Conservation (phyloP, 805 yeast genomes). For the Nakazawaea ambrosiae region DNA sequence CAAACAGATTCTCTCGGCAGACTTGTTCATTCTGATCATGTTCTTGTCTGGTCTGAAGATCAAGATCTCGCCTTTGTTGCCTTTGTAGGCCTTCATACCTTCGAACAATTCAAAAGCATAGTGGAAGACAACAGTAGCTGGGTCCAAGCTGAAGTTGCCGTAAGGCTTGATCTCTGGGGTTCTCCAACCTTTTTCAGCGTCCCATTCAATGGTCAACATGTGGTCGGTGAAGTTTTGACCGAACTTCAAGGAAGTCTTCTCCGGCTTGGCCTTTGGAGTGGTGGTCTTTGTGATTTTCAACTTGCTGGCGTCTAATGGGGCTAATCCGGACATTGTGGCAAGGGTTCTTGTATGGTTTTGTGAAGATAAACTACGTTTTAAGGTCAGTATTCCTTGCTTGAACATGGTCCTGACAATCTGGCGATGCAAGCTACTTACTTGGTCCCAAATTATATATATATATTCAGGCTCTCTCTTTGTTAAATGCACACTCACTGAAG, state of each 20-base stretch:
- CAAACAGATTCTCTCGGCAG: conserved; percentile 83
- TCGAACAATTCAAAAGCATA: conserved; percentile 93
- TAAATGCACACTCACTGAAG: too few species aligned
- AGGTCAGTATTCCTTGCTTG: neutral
- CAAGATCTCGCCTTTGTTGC: conserved; percentile 56
- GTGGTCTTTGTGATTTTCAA: conserved; percentile 39
- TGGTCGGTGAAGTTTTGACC: conserved; percentile 81
- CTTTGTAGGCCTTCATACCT: conserved; percentile 89
- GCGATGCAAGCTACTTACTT: neutral
- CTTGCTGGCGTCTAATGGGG: conserved; percentile 49
- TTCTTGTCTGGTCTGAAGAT: conserved; percentile 89
- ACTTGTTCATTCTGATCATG: conserved; percentile 84
- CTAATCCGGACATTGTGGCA: conserved; percentile 16
- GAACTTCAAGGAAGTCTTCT: conserved; percentile 59
- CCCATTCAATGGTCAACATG: conserved; percentile 86
- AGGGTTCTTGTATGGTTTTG: too few species aligned
- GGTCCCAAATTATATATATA: too few species aligned
- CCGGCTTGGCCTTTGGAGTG: conserved; percentile 45
- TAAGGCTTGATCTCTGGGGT: conserved; percentile 86
- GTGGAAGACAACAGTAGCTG: conserved; percentile 87
- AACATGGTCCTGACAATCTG: neutral
- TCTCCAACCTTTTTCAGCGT: conserved; percentile 71
- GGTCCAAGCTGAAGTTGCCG: conserved; percentile 70
- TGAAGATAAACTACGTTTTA: neutral
- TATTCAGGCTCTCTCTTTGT: too few species aligned